Base-by-base conservation (phyloP, 148 eudicot species). In the Chenopodium quinoa region DNA sequence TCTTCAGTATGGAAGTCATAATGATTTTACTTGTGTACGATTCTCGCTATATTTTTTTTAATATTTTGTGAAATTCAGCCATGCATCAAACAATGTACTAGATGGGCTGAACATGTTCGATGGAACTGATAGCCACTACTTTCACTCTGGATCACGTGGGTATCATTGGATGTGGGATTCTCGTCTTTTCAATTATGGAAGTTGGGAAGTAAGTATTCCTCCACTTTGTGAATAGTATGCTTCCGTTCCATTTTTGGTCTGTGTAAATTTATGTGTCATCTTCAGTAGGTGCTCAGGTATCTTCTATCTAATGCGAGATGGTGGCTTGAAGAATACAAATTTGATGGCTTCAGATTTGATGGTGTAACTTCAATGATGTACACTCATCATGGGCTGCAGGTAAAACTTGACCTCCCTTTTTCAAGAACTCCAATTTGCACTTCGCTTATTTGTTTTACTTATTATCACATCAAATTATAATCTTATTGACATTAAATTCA, bases 141-240 rank as follows among this genome's bases (percentile, higher is more conserved):
- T 97, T 83, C 99, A 97, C 89, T 90, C 99, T 82, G 99, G 99
- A 75, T 14, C 93, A 47, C 91, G 93, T 27, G 99, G 99, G 78
- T 90, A 97, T 83, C 99, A 97, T 78, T 93, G 98, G 98, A 92
- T 97, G 97, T 97, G 99, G 99, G 99, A 97, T 84, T 93, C 98
- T 75, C 94, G 99, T 75, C 95, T 97, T 80, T 97, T 94, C 79
- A 97, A 94, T 81, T 96, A 92, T 77, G 97, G 95, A 82, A 90
- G 88, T 60, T 97, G 99, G 99, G 99, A 97, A 85, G 98, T 93
- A 89, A 69, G 93, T 88, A 64, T 69, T 40, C 27, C 67, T 77
- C 11, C 16, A 20, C 19, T 7, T 48, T 20, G 81, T 63, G 37
- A 70, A 14, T 64, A 31, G 54, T 19, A 77, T 17, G 4, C 46